A percentile compares a stretch with the other conserved stretches of the same genome.
phyloP scores from a whole-genome alignment of 1,139 yeast genomes.

The Petasospora fabianii region DNA sequence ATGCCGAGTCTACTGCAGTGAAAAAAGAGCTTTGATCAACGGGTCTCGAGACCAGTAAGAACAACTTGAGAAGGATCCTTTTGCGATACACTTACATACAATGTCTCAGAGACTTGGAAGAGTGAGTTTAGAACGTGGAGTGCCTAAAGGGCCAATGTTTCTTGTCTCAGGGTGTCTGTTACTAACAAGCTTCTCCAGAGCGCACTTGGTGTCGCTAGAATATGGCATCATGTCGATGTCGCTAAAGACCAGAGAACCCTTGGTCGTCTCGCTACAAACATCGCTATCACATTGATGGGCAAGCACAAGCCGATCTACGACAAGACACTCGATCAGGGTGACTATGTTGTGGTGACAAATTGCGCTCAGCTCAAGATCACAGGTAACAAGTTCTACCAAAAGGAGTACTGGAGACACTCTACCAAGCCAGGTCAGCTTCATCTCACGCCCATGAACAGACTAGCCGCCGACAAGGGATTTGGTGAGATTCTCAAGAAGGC shows the following conservation, averaged over 20 bases:
- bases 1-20: slow-evolving; percentile 1
- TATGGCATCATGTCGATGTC: slow-evolving; percentile 95
- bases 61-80: no score
- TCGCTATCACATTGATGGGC: slow-evolving; percentile 87
- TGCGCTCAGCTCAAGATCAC: slow-evolving; percentile 77
- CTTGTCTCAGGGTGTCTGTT: no score
- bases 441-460: slow-evolving; percentile 74
- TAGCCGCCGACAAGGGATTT: slow-evolving; percentile 77
- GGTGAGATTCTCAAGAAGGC: slow-evolving; percentile 81
- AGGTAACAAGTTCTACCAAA: slow-evolving; percentile 79
- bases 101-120: slow-evolving; percentile 39
- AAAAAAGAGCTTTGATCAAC: slow-evolving; percentile 3
- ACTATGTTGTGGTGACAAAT: slow-evolving; percentile 94
- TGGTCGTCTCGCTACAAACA: slow-evolving; percentile 88
- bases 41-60: no score
- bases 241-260: slow-evolving; percentile 80
- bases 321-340: slow-evolving; percentile 81
- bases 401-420: slow-evolving; percentile 89
- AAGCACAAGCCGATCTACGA: slow-evolving; percentile 92
- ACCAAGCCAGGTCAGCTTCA: slow-evolving; percentile 88
- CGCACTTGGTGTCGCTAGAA: slow-evolving; percentile 66
- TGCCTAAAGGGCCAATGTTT: no score
- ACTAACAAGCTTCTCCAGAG: slow-evolving; percentile 15
- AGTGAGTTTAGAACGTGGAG: slow-evolving; percentile 22
- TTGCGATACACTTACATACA: no score